A percentile compares a stretch with the other conserved stretches of the same genome.
Evolutionary conservation across 352 stramenopile species (phyloP).

Genomic region (Phytophthora gonapodyides): DNA sequence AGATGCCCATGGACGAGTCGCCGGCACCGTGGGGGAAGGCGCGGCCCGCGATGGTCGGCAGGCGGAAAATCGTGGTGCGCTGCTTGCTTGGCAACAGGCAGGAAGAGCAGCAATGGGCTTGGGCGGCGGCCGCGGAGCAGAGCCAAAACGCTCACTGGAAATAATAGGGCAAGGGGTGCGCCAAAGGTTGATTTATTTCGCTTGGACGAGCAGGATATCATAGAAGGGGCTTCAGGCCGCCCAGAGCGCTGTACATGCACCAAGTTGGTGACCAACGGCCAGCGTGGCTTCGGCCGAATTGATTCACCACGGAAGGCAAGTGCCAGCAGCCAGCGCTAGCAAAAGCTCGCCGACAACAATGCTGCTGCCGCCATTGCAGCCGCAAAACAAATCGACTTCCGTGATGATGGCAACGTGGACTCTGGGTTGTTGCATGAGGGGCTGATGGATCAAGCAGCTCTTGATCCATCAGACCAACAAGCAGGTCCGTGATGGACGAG

Average conservation of each 20-base stretch:
- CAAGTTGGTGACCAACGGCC: conserved; percentile 2
- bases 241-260: conserved; percentile 2
- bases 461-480: too few species aligned
- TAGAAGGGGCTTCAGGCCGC: conserved; percentile 13
- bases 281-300: too few species aligned
- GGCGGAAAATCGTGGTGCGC: conserved; percentile 29
- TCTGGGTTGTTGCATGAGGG: too few species aligned
- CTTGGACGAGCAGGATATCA: conserved; percentile 3
- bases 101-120: conserved; percentile 12
- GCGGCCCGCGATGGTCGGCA: conserved; percentile 16
- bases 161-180: conserved; percentile 29
- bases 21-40: conserved; percentile 23
- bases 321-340: too few species aligned
- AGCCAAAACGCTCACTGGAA: conserved; percentile 37
- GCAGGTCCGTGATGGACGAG: too few species aligned
- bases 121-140: conserved; percentile 2
- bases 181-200: conserved; percentile 44
- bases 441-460: too few species aligned
- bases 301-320: too few species aligned
- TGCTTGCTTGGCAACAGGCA: conserved; percentile 8
- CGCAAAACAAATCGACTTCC: too few species aligned
- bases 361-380: too few species aligned
- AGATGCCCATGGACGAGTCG: conserved; percentile 41
- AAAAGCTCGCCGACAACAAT: too few species aligned
- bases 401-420: too few species aligned